A percentile compares a stretch with the other conserved stretches of the same genome.
These are phyloP conservation scores for Salvia sclarea DNA, from an alignment of 305 asterid species.

Conservation along the genomic window DNA sequence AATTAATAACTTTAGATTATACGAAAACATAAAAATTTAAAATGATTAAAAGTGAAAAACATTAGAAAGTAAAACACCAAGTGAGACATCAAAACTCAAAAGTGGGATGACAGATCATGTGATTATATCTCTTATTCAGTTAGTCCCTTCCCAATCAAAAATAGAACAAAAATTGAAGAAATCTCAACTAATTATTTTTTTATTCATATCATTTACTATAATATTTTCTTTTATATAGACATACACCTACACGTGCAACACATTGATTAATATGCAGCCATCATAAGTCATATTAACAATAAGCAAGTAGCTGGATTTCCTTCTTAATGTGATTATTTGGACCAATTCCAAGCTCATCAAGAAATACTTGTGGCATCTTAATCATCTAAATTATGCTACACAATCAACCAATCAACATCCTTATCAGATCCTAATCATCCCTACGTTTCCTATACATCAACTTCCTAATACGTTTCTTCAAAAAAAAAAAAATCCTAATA, in stretches of 20 bases:
- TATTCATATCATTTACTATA: background rate
- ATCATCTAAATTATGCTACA: slow-evolving; percentile 32
- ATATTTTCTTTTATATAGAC: background rate
- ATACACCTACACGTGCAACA: background rate
- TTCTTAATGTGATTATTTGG: background rate
- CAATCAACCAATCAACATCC: slow-evolving; percentile 41
- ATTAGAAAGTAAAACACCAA: too few relatives aligned
- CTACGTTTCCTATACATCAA: too few relatives aligned
- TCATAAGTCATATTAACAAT: slow-evolving; percentile 13
- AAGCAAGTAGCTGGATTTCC: slow-evolving; percentile 13
- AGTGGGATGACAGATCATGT: too few relatives aligned
- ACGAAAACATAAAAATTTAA: too few relatives aligned
- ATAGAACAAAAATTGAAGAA: background rate
- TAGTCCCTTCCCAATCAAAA: background rate
- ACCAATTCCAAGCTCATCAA: slow-evolving; percentile 32
- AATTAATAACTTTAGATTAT: too few relatives aligned
- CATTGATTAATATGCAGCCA: background rate
- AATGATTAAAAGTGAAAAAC: too few relatives aligned
- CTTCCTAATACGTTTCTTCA: background rate
- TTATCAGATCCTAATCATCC: slow-evolving; percentile 34
- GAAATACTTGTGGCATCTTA: slow-evolving; percentile 31
- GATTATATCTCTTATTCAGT: background rate
- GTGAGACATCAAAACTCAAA: too few relatives aligned
- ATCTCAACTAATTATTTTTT: background rate
- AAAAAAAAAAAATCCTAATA: too few relatives aligned